phyloP scores from a whole-genome alignment of 2,329 filamentous ascomycete species.

The Colletotrichum theobromicola region DNA sequence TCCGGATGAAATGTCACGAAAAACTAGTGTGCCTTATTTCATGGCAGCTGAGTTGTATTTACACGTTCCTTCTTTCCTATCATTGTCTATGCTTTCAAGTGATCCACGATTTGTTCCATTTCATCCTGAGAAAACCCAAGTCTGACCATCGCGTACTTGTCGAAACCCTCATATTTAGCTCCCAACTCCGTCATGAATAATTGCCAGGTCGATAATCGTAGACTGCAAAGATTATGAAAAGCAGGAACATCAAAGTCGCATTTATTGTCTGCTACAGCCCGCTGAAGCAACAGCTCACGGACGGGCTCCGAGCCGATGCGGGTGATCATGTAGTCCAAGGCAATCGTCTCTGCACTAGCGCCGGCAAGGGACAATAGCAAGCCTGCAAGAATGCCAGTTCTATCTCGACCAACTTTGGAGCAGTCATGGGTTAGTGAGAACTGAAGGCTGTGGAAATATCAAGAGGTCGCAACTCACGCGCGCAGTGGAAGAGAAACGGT shows the following conservation, averaged over 20 bases:
- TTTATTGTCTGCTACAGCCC: not conserved
- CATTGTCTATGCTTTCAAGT: not conserved
- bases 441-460: no score
- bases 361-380: not conserved
- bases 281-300: not conserved
- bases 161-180: not conserved
- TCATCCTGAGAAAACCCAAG: not conserved
- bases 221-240: not conserved
- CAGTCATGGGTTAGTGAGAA: not conserved
- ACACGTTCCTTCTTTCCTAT: no score
- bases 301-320: not conserved
- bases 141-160: not conserved
- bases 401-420: not conserved
- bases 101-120: not conserved
- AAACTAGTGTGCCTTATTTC: no score
- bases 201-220: not conserved
- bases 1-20: no score
- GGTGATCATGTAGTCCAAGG: not conserved
- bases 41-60: no score
- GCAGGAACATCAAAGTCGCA: not conserved
- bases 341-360: not conserved
- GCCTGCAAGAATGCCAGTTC: not conserved
- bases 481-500: constrained; percentile 60
- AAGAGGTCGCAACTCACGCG: constrained; percentile 41
- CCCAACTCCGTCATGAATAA: not conserved